Evolutionary conservation across 495 filamentous ascomycete genomes (phyloP).

Genomic region (Rostrohypoxylon terebratum): DNA sequence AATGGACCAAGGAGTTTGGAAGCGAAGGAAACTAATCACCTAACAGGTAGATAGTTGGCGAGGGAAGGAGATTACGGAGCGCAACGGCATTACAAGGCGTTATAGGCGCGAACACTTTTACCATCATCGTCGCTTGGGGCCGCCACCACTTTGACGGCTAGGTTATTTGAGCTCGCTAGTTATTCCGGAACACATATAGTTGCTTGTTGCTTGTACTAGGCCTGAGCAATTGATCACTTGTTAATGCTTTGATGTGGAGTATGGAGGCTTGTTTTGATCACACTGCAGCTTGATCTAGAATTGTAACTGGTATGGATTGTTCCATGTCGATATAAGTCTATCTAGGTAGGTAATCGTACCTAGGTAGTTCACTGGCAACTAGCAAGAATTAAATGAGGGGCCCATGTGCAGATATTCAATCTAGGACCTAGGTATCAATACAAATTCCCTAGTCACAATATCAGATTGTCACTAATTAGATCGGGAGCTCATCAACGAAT

Average conservation of each 20-base stretch:
- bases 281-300: neutral
- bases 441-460: too few species aligned
- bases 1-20: slow-evolving; percentile 97
- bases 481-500: neutral
- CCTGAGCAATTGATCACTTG: slow-evolving; percentile 10
- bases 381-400: neutral
- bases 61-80: slow-evolving; percentile 13
- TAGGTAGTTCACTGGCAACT: neutral
- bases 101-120: slow-evolving; percentile 42
- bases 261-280: neutral
- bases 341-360: too few species aligned
- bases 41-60: neutral
- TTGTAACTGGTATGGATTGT: too few species aligned
- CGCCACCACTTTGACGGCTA: slow-evolving; percentile 13
- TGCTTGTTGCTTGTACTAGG: slow-evolving; percentile 29
- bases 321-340: neutral
- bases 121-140: slow-evolving; percentile 15
- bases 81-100: slow-evolving; percentile 48
- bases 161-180: slow-evolving; percentile 25
- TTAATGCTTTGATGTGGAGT: slow-evolving; percentile 2
- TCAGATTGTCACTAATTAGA: too few species aligned
- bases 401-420: too few species aligned
- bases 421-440: too few species aligned
- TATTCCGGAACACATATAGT: slow-evolving; percentile 19
- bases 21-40: slow-evolving; percentile 76